Evolutionary conservation across 2,329 filamentous ascomycete genomes (phyloP), one percentile per base, ranked within the genome.

Genomic region (Xylaria sp.): DNA sequence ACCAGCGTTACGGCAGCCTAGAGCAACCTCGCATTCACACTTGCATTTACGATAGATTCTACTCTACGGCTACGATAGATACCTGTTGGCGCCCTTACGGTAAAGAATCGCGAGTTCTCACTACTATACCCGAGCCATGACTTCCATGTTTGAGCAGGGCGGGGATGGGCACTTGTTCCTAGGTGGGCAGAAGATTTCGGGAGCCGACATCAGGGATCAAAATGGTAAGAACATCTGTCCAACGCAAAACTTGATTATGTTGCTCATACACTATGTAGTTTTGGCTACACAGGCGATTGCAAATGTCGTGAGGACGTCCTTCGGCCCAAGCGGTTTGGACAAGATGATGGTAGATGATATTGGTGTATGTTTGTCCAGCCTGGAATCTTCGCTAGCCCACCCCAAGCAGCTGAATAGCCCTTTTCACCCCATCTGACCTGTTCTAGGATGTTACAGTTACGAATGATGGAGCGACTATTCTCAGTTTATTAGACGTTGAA

Each of bases 301-400:
- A 73, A 99, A 98, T 88, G 94, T 99, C 63, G 93, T 99, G 78
- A 98, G 97, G 84, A 97, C 92, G 79, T 99, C 95, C 15, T 99
- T 99, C 76, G 95, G 95, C 59, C 95, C 95, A 54, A 97, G 92
- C 66, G 95, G 95, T 51, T 86, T 99, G 70, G 95, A 99, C 78
- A 99, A 99, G 87, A 99, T 99, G 95, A 98, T 99, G 95, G 95
- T 99, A 73, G 95, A 99, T 81, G 95, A 99, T 77, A 98, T 99
- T 78, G 95, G 95, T 75, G 90, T 92, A 87, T 72, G 89, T 73
- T 61, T 14, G 9, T 31, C 9, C 28, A 31, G 9, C 28, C 4
- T 31, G 4, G 5, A 37, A 12, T n/a, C 45, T 35, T 45, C 25
- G 23, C n/a, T n/a, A 28, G n/a, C 6, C 21, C 50, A 21, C 11